Evolutionary conservation across 2,329 filamentous ascomycete genomes (phyloP).

Genomic region (Fusarium staphyleae): DNA sequence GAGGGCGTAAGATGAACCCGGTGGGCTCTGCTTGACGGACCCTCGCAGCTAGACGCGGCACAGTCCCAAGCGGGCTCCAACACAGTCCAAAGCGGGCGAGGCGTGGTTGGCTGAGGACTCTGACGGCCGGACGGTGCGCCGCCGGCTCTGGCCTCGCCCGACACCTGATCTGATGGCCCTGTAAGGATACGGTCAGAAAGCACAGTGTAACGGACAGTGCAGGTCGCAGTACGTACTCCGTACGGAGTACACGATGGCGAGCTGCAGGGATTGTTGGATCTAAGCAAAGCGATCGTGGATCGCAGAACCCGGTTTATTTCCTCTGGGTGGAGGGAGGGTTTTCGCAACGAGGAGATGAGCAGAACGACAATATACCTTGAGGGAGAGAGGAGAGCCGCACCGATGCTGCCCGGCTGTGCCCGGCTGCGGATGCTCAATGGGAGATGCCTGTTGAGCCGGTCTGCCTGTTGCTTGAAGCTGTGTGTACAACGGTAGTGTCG

Average conservation of each 20-base stretch:
- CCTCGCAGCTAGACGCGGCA: constrained; percentile 16
- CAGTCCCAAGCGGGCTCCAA: constrained; percentile 12
- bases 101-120: constrained; percentile 19
- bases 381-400: constrained; percentile 14
- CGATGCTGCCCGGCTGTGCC: constrained; percentile 33
- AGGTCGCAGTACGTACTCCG: constrained; percentile 20
- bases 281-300: constrained; percentile 39
- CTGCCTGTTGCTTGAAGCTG: neutral
- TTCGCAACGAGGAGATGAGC: constrained; percentile 9
- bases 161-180: constrained; percentile 30
- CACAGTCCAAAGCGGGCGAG: constrained; percentile 15
- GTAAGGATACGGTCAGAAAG: neutral
- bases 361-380: constrained; percentile 15
- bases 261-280: constrained; percentile 28
- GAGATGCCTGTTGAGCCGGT: neutral
- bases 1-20: constrained; percentile 27
- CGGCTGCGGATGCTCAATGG: constrained; percentile 3
- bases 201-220: constrained; percentile 7
- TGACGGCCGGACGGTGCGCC: constrained; percentile 18
- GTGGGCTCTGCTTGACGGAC: constrained; percentile 20
- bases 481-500: too few species aligned
- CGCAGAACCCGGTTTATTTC: constrained; percentile 35
- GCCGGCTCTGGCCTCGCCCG: constrained; percentile 24
- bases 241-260: neutral
- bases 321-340: constrained; percentile 21